Conservation (phyloP, 2,329 filamentous ascomycete genomes). For the Leptographium wingfieldii region DNA sequence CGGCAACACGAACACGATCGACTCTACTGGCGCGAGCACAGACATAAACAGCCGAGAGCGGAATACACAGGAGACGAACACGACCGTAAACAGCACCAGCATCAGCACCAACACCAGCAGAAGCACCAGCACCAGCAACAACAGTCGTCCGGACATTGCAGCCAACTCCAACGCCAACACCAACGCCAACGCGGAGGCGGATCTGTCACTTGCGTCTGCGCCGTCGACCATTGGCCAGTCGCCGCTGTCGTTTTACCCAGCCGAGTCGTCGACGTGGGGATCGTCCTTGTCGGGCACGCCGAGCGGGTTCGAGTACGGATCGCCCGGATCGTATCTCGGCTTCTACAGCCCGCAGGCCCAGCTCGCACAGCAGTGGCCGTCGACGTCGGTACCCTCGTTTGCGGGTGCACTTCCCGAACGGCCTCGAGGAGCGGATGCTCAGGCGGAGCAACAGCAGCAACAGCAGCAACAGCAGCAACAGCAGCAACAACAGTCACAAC, state of each 20-base stretch:
- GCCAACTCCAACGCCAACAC: slow-evolving; percentile 11
- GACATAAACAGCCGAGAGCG: background rate
- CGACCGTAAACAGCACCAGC: background rate
- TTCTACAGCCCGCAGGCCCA: slow-evolving; percentile 10
- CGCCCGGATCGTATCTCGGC: slow-evolving; percentile 20
- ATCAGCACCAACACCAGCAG: background rate
- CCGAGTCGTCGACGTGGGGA: slow-evolving; percentile 29
- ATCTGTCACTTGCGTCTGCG: background rate
- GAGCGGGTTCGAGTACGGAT: slow-evolving; percentile 25
- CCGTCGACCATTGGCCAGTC: background rate
- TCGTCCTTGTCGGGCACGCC: slow-evolving; percentile 18
- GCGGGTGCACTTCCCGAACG: slow-evolving; percentile 22
- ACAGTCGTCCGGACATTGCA: slow-evolving; percentile 11
- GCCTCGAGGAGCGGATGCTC: slow-evolving; percentile 13
- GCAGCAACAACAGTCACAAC: background rate
- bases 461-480: background rate
- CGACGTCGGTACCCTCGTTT: slow-evolving; percentile 18
- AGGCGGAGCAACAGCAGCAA: background rate
- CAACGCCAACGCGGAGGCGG: slow-evolving; percentile 10
- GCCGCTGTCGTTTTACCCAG: slow-evolving; percentile 2
- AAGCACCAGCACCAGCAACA: slow-evolving; percentile 4
- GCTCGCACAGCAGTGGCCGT: slow-evolving; percentile 15
- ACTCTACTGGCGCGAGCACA: too few species aligned
- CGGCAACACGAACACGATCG: too few species aligned
- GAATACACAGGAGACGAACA: background rate